phyloP scores from a whole-genome alignment of 2,329 filamentous ascomycete species.

The Xylariales sp. region DNA sequence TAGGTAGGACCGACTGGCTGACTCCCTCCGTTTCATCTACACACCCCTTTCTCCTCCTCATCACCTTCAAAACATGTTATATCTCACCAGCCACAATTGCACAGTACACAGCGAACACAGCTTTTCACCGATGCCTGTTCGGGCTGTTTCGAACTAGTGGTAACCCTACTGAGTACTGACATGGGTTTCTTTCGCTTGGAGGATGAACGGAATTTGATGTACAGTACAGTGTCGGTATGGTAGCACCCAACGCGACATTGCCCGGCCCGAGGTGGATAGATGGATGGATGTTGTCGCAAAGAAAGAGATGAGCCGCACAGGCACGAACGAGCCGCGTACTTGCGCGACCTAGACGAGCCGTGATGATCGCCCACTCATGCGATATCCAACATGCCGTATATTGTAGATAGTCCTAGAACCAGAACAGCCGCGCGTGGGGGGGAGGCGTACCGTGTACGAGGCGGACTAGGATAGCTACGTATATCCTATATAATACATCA shows the following conservation, averaged over 20 bases:
- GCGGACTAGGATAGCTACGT: too few species aligned
- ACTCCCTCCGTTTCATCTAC: constrained; percentile 20
- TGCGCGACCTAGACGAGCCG: constrained; percentile 2
- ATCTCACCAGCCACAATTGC: constrained; percentile 32
- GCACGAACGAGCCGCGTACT: constrained; percentile 7
- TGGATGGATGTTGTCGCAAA: not conserved
- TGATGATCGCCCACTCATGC: not conserved
- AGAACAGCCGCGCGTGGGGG: too few species aligned
- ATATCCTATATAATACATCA: too few species aligned
- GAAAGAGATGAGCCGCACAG: constrained; percentile 3
- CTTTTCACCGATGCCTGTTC: not conserved
- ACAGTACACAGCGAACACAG: constrained; percentile 18
- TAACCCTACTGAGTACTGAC: not conserved
- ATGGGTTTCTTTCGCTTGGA: not conserved
- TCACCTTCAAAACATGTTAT: not conserved
- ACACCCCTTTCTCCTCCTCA: constrained; percentile 11
- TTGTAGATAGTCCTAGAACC: not conserved
- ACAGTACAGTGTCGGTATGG: not conserved
- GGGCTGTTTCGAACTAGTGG: not conserved
- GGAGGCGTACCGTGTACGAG: not conserved
- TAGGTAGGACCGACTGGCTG: constrained; percentile 21
- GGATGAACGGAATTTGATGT: constrained; percentile 5
- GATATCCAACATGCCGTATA: not conserved
- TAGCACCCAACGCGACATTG: not conserved
- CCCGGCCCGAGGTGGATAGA: not conserved